Conservation (phyloP, 495 filamentous ascomycete genomes). For the Xylaria flabelliformis region DNA sequence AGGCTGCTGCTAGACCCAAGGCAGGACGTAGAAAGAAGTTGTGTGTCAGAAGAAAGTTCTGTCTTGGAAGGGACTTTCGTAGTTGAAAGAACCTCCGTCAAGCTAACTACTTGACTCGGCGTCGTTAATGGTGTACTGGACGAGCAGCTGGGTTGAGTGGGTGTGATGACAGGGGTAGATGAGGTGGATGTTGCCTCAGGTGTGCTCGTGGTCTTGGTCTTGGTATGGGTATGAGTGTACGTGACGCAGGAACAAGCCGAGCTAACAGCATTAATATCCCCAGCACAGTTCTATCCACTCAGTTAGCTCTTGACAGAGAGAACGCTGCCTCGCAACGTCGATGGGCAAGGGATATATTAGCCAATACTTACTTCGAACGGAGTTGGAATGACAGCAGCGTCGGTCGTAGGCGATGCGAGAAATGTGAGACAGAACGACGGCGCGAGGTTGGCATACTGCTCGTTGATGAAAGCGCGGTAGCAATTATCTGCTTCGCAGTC, state of each 20-base stretch:
- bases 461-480: conserved; percentile 38
- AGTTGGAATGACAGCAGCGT: conserved; percentile 36
- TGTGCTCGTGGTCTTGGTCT: conserved; percentile 7
- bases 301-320: background rate
- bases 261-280: conserved; percentile 26
- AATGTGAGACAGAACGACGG: conserved; percentile 33
- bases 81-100: background rate
- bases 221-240: conserved; percentile 31
- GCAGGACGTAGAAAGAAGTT: background rate
- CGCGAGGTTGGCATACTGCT: conserved; percentile 28
- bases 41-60: background rate
- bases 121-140: conserved; percentile 4
- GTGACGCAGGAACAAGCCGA: conserved; percentile 44
- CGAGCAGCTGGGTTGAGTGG: background rate
- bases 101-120: background rate
- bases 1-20: background rate
- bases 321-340: background rate
- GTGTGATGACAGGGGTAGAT: conserved; percentile 11
- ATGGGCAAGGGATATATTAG: background rate
- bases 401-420: conserved; percentile 36
- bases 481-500: conserved; percentile 39
- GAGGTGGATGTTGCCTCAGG: conserved; percentile 14
- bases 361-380: conserved; percentile 25
- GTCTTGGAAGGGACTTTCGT: background rate
- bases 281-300: conserved; percentile 31